These are phyloP conservation scores for Escovopsis sp. DNA, from an alignment of 2,329 filamentous ascomycete genomes.

Conservation along the genomic window DNA sequence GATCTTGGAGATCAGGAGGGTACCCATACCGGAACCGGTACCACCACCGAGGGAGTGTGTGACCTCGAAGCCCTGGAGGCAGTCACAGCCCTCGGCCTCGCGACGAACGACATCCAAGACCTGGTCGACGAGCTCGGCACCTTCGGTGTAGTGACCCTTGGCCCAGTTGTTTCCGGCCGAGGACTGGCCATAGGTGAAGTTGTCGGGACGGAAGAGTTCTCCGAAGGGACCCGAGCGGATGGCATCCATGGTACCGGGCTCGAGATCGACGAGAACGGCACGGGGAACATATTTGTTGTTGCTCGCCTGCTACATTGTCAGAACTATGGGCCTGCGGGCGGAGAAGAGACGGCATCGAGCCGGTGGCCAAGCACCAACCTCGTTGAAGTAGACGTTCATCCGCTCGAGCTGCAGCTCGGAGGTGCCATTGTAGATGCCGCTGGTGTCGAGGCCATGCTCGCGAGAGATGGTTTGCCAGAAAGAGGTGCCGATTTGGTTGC, in stretches of 20 bases:
- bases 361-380: conserved; percentile 28
- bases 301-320: conserved; percentile 46
- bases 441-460: conserved; percentile 94
- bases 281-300: conserved; percentile 99
- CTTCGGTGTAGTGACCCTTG: conserved; percentile 99
- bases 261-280: conserved; percentile 97
- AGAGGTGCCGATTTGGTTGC: conserved; percentile 99
- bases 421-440: conserved; percentile 96
- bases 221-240: conserved; percentile 97
- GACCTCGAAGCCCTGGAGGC: conserved; percentile 99
- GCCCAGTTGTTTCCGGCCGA: conserved; percentile 99
- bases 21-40: conserved; percentile 99
- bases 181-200: conserved; percentile 99
- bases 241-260: conserved; percentile 99
- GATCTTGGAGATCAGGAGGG: conserved; percentile 98
- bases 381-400: conserved; percentile 99
- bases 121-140: conserved; percentile 95
- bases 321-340: background rate
- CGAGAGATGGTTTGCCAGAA: conserved; percentile 90
- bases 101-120: conserved; percentile 97
- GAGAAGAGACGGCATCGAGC: background rate
- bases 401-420: conserved; percentile 99
- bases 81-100: conserved; percentile 97
- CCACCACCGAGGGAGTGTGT: conserved; percentile 99
- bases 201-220: conserved; percentile 98